phyloP scores from a whole-genome alignment of 306 rosid species.

The Carpinus viminea region DNA sequence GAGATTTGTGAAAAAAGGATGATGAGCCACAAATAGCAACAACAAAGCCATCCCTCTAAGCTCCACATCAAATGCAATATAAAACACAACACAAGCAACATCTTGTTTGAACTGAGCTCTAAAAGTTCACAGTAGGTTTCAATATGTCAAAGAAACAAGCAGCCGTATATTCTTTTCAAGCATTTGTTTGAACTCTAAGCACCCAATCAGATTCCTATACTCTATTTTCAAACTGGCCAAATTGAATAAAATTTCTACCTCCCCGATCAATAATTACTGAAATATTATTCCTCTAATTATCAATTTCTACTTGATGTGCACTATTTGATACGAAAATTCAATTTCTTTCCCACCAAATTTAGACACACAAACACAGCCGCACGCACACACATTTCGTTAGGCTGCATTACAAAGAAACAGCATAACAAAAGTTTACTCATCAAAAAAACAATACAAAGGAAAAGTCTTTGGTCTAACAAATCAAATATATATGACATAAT shows the following conservation, averaged over 20 bases:
- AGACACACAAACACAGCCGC: background rate
- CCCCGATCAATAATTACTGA: background rate
- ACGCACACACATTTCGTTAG: background rate
- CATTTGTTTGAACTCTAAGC: background rate
- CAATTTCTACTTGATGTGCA: background rate
- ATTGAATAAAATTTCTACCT: background rate
- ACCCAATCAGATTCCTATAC: background rate
- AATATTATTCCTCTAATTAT: background rate
- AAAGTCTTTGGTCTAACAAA: background rate
- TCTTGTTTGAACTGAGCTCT: background rate
- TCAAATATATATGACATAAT: background rate
- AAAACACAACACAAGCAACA: background rate
- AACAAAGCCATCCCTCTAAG: background rate
- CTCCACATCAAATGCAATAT: background rate
- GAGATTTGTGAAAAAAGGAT: background rate
- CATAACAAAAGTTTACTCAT: background rate
- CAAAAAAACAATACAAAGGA: background rate
- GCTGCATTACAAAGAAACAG: background rate
- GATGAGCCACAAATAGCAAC: background rate
- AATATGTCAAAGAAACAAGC: background rate
- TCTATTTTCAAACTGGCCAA: background rate
- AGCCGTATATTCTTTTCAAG: background rate
- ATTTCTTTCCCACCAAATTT: background rate
- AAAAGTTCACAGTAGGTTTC: background rate
- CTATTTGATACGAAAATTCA: background rate